phyloP scores from a whole-genome alignment of 345 rosid species.

The Aurinia saxatilis region DNA sequence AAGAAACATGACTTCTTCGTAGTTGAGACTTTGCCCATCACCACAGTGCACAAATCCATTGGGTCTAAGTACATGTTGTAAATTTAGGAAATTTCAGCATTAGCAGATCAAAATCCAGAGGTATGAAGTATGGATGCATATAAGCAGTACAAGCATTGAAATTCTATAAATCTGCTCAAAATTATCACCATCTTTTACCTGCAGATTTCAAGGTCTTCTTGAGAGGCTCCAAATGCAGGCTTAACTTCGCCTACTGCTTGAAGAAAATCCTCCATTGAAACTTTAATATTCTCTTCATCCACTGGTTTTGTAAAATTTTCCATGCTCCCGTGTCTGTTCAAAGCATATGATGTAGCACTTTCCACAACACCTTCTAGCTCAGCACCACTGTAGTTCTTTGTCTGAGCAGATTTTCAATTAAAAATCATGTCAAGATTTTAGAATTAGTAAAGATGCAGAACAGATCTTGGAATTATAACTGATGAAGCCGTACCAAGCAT shows the following conservation, averaged over 20 bases:
- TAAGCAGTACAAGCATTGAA: too few species aligned
- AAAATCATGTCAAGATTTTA: neutral
- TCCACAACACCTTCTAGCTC: slow-evolving; percentile 96
- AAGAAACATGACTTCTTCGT: slow-evolving; percentile 63
- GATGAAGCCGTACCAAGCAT: slow-evolving; percentile 60
- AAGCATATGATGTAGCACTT: slow-evolving; percentile 90
- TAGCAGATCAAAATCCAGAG: neutral
- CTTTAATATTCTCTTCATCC: slow-evolving; percentile 87
- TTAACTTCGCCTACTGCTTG: slow-evolving; percentile 57
- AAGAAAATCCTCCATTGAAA: slow-evolving; percentile 82
- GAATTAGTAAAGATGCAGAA: too few species aligned
- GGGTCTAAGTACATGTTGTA: slow-evolving; percentile 34
- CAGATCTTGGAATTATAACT: too few species aligned
- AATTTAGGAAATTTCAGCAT: neutral
- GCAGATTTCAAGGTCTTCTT: slow-evolving; percentile 76
- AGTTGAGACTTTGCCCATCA: slow-evolving; percentile 51
- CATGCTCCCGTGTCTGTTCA: slow-evolving; percentile 67
- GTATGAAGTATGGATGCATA: neutral
- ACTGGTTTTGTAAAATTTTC: slow-evolving; percentile 86
- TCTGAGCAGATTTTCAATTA: slow-evolving; percentile 55
- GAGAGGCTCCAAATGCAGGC: slow-evolving; percentile 88
- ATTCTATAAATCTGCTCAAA: too few species aligned
- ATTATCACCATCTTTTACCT: too few species aligned
- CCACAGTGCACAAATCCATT: slow-evolving; percentile 87
- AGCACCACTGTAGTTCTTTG: slow-evolving; percentile 91